Conservation (phyloP, 768 basidiomycete genomes). For the Leccinellum luteum region DNA sequence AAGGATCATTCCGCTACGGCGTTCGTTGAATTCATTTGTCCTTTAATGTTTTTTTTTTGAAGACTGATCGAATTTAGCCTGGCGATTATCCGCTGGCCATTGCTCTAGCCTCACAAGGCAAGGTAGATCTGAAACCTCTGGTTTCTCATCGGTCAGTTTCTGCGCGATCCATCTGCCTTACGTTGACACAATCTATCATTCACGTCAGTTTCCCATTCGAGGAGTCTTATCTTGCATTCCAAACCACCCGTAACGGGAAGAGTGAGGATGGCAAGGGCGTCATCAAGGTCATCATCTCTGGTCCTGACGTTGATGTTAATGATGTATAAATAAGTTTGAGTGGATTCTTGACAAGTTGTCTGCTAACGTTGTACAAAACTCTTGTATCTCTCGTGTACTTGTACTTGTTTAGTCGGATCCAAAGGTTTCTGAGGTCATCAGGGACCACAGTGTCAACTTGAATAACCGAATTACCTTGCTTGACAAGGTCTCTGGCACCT, state of each 20-base stretch:
- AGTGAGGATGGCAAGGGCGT: constrained; percentile 83
- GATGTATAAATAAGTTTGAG: constrained; percentile 29
- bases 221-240: constrained; percentile 77
- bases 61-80: constrained; percentile 42
- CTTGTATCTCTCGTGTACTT: too few species aligned
- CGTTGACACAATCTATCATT: neutral
- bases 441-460: too few species aligned
- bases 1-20: constrained; percentile 92
- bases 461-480: too few species aligned
- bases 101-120: constrained; percentile 75
- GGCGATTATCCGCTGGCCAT: constrained; percentile 87
- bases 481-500: too few species aligned
- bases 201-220: constrained; percentile 64
- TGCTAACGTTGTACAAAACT: too few species aligned
- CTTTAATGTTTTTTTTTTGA: neutral
- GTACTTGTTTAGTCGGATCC: too few species aligned
- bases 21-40: constrained; percentile 41
- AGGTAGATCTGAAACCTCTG: constrained; percentile 82
- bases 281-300: constrained; percentile 88
- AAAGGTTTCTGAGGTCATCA: too few species aligned
- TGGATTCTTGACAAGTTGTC: too few species aligned
- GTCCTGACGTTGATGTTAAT: constrained; percentile 58
- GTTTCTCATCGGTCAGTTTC: constrained; percentile 76
- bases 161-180: neutral
- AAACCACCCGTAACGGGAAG: constrained; percentile 75